Evolutionary conservation across 192 early-diverging fungal genomes (phyloP).

Genomic region (Umbelopsis sp.): DNA sequence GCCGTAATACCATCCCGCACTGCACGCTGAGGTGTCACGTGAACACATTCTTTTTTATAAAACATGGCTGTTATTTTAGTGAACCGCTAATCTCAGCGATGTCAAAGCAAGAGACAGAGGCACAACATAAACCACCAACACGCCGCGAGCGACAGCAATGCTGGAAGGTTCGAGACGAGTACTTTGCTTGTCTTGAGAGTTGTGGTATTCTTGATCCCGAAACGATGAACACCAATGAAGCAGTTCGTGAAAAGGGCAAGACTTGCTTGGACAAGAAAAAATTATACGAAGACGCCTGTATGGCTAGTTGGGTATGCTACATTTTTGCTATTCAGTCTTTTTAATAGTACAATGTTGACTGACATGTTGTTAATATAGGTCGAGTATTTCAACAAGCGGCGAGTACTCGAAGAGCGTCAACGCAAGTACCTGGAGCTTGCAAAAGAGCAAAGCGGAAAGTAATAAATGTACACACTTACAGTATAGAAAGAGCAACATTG

Average conservation of each 20-base stretch:
- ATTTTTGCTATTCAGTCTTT: neutral
- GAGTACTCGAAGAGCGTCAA: slow-evolving; percentile 51
- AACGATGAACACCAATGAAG: slow-evolving; percentile 41
- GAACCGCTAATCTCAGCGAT: neutral
- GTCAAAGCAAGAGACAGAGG: slow-evolving; percentile 13
- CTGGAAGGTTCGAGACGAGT: slow-evolving; percentile 79
- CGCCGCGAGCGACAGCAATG: slow-evolving; percentile 68
- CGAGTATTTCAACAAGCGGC: slow-evolving; percentile 59
- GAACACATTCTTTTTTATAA: no score
- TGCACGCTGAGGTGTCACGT: neutral
- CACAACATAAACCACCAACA: slow-evolving; percentile 53
- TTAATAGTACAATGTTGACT: neutral
- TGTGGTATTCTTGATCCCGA: slow-evolving; percentile 60
- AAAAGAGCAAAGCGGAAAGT: slow-evolving; percentile 32
- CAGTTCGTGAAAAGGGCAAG: slow-evolving; percentile 38
- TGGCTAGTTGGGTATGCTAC: slow-evolving; percentile 69
- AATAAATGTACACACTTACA: neutral
- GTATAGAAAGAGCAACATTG: slow-evolving; percentile 30
- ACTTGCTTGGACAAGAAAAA: slow-evolving; percentile 54
- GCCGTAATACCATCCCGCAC: no score
- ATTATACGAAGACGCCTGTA: slow-evolving; percentile 63
- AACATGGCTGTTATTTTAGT: no score
- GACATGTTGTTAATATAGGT: slow-evolving; percentile 35
- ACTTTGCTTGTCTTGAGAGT: slow-evolving; percentile 75
- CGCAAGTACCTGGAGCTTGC: slow-evolving; percentile 48